These are phyloP conservation scores for Ajuga reptans DNA, from an alignment of 305 asterid species.

Conservation along the genomic window DNA sequence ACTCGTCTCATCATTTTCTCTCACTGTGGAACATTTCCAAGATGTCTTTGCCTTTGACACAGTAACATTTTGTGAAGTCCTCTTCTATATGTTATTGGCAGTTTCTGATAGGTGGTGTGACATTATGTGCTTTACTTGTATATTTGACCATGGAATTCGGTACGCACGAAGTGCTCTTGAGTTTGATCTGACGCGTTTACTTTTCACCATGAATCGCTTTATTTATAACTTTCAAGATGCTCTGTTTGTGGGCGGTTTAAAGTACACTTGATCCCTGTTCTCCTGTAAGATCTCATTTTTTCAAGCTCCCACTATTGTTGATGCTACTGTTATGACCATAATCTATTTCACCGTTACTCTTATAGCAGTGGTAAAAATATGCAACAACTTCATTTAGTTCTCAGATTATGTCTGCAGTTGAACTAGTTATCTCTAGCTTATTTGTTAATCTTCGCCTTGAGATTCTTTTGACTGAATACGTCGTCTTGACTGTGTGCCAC, in stretches of 20 bases:
- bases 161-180: background rate
- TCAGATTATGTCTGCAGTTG: too few species aligned
- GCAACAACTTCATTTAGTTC: too few species aligned
- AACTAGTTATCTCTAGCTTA: too few species aligned
- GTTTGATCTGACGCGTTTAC: background rate
- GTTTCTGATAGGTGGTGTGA: background rate
- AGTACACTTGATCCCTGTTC: background rate
- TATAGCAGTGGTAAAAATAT: too few species aligned
- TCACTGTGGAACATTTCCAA: background rate
- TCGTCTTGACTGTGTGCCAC: background rate
- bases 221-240: background rate
- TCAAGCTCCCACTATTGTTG: background rate
- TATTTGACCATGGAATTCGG: background rate
- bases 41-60: background rate
- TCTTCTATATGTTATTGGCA: background rate
- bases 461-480: background rate
- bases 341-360: too few species aligned
- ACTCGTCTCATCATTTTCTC: background rate
- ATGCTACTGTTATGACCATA: background rate
- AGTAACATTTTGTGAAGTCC: background rate
- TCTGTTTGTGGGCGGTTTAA: background rate
- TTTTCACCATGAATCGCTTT: background rate
- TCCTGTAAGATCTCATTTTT: background rate
- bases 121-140: background rate
- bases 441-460: too few species aligned